Percentiles rank a stretch among this genome's conserved stretches.
phyloP scores from a whole-genome alignment of 441 rosid genomes.

The Populus hybrid region DNA sequence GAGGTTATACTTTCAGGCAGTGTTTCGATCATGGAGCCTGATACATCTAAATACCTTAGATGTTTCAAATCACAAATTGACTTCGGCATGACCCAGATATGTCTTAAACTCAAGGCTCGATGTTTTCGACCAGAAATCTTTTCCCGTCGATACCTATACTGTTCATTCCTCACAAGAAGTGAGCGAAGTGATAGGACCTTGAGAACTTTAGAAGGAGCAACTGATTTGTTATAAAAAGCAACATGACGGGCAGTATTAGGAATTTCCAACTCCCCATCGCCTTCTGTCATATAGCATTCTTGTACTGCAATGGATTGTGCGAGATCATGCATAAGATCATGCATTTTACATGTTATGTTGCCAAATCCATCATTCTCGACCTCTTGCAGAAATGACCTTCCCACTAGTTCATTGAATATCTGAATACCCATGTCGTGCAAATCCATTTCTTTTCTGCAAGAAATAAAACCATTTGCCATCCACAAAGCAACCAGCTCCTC shows the following conservation, averaged over 20 bases:
- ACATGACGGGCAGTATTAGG: neutral
- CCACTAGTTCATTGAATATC: no score
- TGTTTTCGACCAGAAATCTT: neutral
- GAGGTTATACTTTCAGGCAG: neutral
- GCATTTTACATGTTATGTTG: conserved; percentile 6
- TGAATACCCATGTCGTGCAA: no score
- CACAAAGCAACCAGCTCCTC: neutral
- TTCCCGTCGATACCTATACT: no score
- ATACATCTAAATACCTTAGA: neutral
- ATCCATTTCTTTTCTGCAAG: neutral
- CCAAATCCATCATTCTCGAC: neutral
- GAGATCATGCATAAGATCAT: conserved; percentile 11
- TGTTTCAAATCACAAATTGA: neutral
- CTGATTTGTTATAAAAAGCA: neutral
- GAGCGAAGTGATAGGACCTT: neutral
- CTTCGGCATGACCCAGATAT: neutral
- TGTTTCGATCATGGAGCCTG: fast-evolving
- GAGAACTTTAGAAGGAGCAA: neutral
- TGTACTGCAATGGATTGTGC: neutral
- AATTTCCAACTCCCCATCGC: neutral
- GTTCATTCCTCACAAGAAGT: neutral
- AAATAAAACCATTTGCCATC: conserved; percentile 4
- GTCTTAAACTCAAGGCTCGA: neutral
- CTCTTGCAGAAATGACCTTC: neutral
- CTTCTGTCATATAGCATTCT: neutral